phyloP scores from a whole-genome alignment of 2,329 filamentous ascomycete species.

The Hirsutella minnesotensis region DNA sequence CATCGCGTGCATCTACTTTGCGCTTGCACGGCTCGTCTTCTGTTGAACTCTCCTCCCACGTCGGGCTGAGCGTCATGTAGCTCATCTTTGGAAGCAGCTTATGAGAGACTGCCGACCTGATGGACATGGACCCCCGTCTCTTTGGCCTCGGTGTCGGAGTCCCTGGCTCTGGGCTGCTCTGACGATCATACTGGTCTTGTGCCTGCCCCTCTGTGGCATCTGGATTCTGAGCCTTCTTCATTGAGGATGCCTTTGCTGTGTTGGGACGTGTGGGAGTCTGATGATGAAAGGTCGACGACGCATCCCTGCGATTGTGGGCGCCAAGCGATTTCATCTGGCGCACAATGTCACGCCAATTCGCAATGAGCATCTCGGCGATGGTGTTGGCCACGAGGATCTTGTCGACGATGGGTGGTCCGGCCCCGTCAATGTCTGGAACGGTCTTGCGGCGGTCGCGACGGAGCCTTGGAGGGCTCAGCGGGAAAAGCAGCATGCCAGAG shows the following conservation, averaged over 20 bases:
- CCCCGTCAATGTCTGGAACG: conserved; percentile 3
- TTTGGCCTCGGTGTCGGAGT: conserved; percentile 17
- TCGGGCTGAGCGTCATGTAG: conserved; percentile 16
- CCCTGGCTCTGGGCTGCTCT: conserved; percentile 23
- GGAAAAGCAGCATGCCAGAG: conserved; percentile 29
- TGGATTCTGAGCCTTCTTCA: conserved; percentile 7
- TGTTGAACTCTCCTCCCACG: conserved; percentile 16
- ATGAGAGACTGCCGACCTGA: conserved; percentile 11
- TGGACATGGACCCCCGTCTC: conserved; percentile 10
- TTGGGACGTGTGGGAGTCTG: conserved; percentile 20
- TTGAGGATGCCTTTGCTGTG: conserved; percentile 25
- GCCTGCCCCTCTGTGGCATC: conserved; percentile 3
- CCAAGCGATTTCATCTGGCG: conserved; percentile 42
- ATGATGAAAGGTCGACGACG: conserved; percentile 6
- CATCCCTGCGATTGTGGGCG: conserved; percentile 12
- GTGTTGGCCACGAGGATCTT: conserved; percentile 46
- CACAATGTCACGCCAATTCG: conserved; percentile 53
- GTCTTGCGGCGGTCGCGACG: conserved; percentile 14
- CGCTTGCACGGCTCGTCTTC: conserved; percentile 4
- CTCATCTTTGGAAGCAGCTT: conserved; percentile 12
- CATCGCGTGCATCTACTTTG: not conserved
- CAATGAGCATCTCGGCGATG: conserved; percentile 53
- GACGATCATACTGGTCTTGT: conserved; percentile 7
- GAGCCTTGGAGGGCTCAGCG: conserved; percentile 29
- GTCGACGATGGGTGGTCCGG: conserved; percentile 28